A percentile compares a stretch with the other conserved stretches of the same genome.
These are phyloP conservation scores for Vitellaria paradoxa DNA, from an alignment of 179 eudicot species.

Conservation along the genomic window DNA sequence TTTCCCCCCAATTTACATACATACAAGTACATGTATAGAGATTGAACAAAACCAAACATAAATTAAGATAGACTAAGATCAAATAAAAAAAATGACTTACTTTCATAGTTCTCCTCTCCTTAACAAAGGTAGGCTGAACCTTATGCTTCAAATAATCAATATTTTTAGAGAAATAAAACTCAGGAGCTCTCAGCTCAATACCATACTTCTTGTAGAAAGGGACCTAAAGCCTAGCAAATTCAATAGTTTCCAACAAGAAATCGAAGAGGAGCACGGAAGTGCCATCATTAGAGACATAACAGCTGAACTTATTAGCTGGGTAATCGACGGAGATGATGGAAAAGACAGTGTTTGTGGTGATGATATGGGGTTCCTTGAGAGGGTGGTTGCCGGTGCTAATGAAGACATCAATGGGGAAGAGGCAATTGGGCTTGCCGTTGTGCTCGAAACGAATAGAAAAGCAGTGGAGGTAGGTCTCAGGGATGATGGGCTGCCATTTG, in stretches of 20 bases:
- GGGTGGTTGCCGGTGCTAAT: slow-evolving; percentile 80
- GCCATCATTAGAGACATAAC: slow-evolving; percentile 89
- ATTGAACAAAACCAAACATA: too few species aligned
- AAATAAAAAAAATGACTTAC: slow-evolving; percentile 27
- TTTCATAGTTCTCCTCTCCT: slow-evolving; percentile 96
- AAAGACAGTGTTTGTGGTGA: slow-evolving; percentile 81
- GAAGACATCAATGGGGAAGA: slow-evolving; percentile 61
- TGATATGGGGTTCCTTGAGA: slow-evolving; percentile 83
- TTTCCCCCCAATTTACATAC: too few species aligned
- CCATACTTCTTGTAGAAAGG: slow-evolving; percentile 84
- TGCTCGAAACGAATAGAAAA: slow-evolving; percentile 63
- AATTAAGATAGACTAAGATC: too few species aligned
- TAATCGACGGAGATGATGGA: slow-evolving; percentile 80
- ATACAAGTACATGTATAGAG: too few species aligned
- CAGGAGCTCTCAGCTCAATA: slow-evolving; percentile 96
- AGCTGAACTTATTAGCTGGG: slow-evolving; percentile 83
- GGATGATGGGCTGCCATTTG: slow-evolving; percentile 72
- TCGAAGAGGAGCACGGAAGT: slow-evolving; percentile 84
- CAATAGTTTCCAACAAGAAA: slow-evolving; percentile 72
- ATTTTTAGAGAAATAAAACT: slow-evolving; percentile 89
- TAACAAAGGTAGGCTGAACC: slow-evolving; percentile 89
- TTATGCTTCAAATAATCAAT: slow-evolving; percentile 88
- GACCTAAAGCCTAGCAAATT: slow-evolving; percentile 92
- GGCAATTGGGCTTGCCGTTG: slow-evolving; percentile 61
- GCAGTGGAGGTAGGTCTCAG: slow-evolving; percentile 74